phyloP scores from a whole-genome alignment of 2,329 filamentous ascomycete genomes.

The Torrubiella hemipterigena region DNA sequence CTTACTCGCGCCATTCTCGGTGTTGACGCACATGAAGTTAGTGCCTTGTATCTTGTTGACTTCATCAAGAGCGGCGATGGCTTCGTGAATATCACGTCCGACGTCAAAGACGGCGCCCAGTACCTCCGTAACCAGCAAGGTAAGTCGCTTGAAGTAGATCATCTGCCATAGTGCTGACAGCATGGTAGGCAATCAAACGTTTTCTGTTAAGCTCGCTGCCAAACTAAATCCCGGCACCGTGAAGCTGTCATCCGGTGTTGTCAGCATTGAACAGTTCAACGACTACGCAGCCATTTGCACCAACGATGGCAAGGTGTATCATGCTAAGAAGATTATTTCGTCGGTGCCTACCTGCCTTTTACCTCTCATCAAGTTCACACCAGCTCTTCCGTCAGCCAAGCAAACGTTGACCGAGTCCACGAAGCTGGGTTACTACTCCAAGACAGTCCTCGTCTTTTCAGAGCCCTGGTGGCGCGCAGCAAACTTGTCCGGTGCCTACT shows the following conservation, averaged over 20 bases:
- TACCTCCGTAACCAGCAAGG: constrained; percentile 14
- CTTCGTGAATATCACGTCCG: constrained; percentile 10
- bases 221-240: neutral
- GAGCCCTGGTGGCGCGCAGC: constrained; percentile 23
- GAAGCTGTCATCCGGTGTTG: neutral
- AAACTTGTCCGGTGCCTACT: constrained; percentile 31
- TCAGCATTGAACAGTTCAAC: neutral
- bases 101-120: constrained; percentile 11
- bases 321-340: constrained; percentile 31
- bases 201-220: neutral
- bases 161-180: too few relatives aligned
- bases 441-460: constrained; percentile 32
- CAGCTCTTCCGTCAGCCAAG: constrained; percentile 29
- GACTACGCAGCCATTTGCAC: neutral
- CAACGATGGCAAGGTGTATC: constrained; percentile 13
- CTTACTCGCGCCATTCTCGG: constrained; percentile 8
- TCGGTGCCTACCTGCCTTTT: constrained; percentile 34
- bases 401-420: constrained; percentile 18
- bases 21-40: constrained; percentile 10
- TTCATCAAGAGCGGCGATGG: constrained; percentile 11
- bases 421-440: constrained; percentile 35
- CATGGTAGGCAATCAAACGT: neutral
- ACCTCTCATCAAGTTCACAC: constrained; percentile 32
- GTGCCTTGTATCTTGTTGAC: constrained; percentile 11
- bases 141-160: neutral